Evolutionary conservation across 805 yeast species (phyloP).

Genomic region (Cyberlindnera xylosilytica): DNA sequence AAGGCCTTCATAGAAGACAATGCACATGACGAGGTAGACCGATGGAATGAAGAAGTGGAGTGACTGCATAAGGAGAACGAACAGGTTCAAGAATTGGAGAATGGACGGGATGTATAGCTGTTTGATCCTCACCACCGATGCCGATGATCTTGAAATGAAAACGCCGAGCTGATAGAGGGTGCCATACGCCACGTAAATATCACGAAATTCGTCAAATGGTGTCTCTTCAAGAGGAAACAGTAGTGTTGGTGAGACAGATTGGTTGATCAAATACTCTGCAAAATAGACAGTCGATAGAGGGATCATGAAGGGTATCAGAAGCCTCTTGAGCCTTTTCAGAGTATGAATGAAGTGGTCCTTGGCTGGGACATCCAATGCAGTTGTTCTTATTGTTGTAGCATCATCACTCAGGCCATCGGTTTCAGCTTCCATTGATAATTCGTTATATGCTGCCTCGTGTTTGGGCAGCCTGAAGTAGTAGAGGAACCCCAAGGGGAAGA

Average conservation of each 20-base stretch:
- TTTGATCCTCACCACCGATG: slow-evolving; percentile 56
- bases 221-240: slow-evolving; percentile 68
- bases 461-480: slow-evolving; percentile 30
- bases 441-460: slow-evolving; percentile 1
- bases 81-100: slow-evolving; percentile 65
- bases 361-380: too few species aligned
- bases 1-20: slow-evolving; percentile 84
- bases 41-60: slow-evolving; percentile 51
- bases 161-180: slow-evolving; percentile 91
- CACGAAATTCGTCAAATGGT: slow-evolving; percentile 73
- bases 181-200: slow-evolving; percentile 88
- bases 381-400: too few species aligned
- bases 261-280: slow-evolving; percentile 86
- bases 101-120: slow-evolving; percentile 59
- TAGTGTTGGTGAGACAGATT: slow-evolving; percentile 86
- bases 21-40: slow-evolving; percentile 57
- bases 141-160: slow-evolving; percentile 84
- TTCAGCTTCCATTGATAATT: neutral
- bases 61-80: slow-evolving; percentile 62
- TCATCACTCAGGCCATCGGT: too few species aligned
- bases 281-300: slow-evolving; percentile 83
- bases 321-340: slow-evolving; percentile 33
- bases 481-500: slow-evolving; percentile 53
- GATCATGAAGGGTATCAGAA: slow-evolving; percentile 68
- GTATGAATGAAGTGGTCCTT: slow-evolving; percentile 5